A percentile compares a stretch with the other conserved stretches of the same genome.
phyloP scores from a whole-genome alignment of 352 stramenopile genomes.

The Plasmopara viticola region DNA sequence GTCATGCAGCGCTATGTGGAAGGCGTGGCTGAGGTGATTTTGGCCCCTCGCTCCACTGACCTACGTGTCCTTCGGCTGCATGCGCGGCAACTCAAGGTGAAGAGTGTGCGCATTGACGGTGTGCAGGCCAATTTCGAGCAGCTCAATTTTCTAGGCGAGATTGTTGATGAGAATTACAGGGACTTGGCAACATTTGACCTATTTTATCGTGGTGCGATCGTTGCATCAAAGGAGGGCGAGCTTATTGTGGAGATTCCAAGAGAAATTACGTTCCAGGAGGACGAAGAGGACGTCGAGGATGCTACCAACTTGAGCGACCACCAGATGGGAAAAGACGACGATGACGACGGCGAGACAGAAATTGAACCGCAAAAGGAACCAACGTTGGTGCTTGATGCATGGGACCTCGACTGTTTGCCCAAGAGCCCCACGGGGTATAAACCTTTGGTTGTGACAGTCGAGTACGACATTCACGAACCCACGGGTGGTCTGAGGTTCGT shows the following conservation, averaged over 20 bases:
- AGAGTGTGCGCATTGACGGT: constrained; percentile 48
- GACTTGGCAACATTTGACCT: constrained; percentile 78
- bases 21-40: constrained; percentile 64
- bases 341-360: constrained; percentile 27
- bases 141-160: constrained; percentile 66
- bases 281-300: constrained; percentile 36
- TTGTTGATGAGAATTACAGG: constrained; percentile 75
- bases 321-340: constrained; percentile 22
- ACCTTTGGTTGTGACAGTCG: constrained; percentile 58
- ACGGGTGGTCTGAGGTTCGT: constrained; percentile 64
- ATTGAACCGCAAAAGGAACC: constrained; percentile 24
- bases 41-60: constrained; percentile 50
- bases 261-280: constrained; percentile 48
- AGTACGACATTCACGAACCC: constrained; percentile 75
- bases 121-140: constrained; percentile 63
- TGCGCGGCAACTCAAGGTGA: constrained; percentile 64
- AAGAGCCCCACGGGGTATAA: constrained; percentile 67
- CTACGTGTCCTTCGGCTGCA: constrained; percentile 64
- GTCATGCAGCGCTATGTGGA: constrained; percentile 52
- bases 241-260: constrained; percentile 68
- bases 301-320: constrained; percentile 32
- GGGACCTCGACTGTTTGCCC: constrained; percentile 64
- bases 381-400: constrained; percentile 47
- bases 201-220: constrained; percentile 80
- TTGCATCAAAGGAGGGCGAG: constrained; percentile 79